These are phyloP conservation scores for Vararia minispora DNA, from an alignment of 768 basidiomycete species.

Conservation along the genomic window DNA sequence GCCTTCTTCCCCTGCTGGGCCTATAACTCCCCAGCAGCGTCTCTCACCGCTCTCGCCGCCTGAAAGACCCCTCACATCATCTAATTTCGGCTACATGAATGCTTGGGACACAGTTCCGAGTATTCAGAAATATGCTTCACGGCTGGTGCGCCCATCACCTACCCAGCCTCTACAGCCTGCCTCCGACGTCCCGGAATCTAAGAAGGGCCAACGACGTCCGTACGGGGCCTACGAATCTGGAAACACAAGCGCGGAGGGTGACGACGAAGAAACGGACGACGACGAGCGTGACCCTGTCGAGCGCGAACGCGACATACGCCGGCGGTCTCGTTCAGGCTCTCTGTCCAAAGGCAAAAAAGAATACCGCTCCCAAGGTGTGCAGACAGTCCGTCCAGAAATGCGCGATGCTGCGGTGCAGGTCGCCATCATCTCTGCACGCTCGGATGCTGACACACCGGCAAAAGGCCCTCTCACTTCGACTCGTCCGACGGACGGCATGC, in stretches of 20 bases:
- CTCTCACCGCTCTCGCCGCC: slow-evolving; percentile 25
- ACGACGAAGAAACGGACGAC: slow-evolving; percentile 48
- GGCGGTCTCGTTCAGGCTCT: slow-evolving; percentile 21
- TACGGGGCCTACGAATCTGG: slow-evolving; percentile 51
- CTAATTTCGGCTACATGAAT: slow-evolving; percentile 56
- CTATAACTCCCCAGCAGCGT: not conserved
- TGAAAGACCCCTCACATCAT: slow-evolving; percentile 43
- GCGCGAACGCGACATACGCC: slow-evolving; percentile 12
- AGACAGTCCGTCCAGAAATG: slow-evolving; percentile 49
- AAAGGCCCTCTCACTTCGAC: too few relatives aligned
- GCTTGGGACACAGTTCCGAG: slow-evolving; percentile 80
- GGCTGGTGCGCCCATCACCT: slow-evolving; percentile 40
- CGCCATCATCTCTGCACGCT: slow-evolving; percentile 15
- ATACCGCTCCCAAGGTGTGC: slow-evolving; percentile 60
- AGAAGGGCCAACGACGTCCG: slow-evolving; percentile 22
- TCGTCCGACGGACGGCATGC: too few relatives aligned
- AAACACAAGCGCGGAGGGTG: slow-evolving; percentile 69
- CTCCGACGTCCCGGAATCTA: slow-evolving; percentile 31
- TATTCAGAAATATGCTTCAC: slow-evolving; percentile 65
- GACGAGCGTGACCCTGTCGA: slow-evolving; percentile 25
- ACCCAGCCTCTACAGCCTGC: slow-evolving; percentile 34
- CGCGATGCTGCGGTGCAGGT: slow-evolving; percentile 53
- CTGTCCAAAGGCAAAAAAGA: slow-evolving; percentile 35
- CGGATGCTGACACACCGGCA: slow-evolving; percentile 10
- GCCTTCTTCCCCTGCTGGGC: slow-evolving; percentile 10